Evolutionary conservation across 768 basidiomycete species (phyloP), one percentile per base, ranked within the genome.

Genomic region (Hygrophorus russula): DNA sequence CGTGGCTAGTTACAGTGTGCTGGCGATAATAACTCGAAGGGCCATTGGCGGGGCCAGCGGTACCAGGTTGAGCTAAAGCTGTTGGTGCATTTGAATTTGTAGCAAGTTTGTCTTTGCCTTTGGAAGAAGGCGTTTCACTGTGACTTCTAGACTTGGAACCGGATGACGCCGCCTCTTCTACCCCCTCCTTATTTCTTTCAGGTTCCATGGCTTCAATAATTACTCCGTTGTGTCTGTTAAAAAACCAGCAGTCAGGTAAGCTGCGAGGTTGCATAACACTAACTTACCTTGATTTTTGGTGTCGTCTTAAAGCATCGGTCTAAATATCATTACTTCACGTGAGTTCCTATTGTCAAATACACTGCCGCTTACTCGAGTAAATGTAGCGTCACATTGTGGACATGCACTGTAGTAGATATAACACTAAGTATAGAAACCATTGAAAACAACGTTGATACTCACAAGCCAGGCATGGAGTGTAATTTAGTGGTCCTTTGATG

Each of bases 291-390:
- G 84, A 84, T 53, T 83, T 83, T 61, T 85, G 80, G 56, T 87
- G 84, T 53, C 84, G 69, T 35, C 80, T 69, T n/a, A 84, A 67
- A 14, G 84, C 84, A 60, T 87, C 84, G n/a, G 82, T 80, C 84
- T 87, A 49, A 37, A 36, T 42, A 29, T 51, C 11, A 51, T 61
- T 40, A 54, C 49, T 41, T 49, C 45, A 44, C 46, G 42, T 36
- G 19, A 5, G 41, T 39, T 43, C 40, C 50, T 36, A 42, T 37
- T 46, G 46, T 36, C 27, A 44, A 32, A 17, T 45, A 15, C 36
- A 39, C 50, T 36, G 29, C 34, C 32, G 74, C 76, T 56, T 58
- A 84, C 84, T 61, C 84, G 68, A 36, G 84, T 86, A 54, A 87
- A 87, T 30, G 76, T 77, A 32, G 84, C 80, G 52, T 85, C 82